Base-by-base conservation (phyloP, 352 stramenopile species). In the Pythium sukuiense region DNA sequence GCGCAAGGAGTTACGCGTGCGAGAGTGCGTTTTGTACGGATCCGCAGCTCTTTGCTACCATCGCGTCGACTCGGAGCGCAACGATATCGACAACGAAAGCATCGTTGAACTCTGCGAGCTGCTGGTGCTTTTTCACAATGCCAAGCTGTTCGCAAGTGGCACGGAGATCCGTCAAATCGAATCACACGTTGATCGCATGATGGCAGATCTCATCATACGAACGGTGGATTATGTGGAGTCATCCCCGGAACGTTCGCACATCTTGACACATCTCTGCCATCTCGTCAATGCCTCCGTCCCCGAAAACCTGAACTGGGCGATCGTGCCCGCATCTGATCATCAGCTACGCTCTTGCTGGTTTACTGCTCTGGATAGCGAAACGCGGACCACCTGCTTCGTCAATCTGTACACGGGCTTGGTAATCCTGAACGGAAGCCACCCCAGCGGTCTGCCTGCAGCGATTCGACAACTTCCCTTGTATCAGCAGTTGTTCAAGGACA, bases 401-500 rank as follows among this genome's bases (percentile, higher is more conserved):
- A 89, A 89, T 37, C n/a, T 88, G 27, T 80, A 86, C 18, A 77
- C 69, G 1, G 80, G 82, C 0, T 49, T 60, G 2, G 67, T 89
- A 3, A 52, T 87, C 6, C 73, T 70, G 0, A 72, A 89, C 53
- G 82, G 80, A 0, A 68, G 71, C 26, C 56, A 70, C 18, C 73
- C 77, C 18, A 70, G 72, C 18, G 73, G 77, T 3, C 58, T 91
- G 3, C 77, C 80, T n/a, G 5, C 13, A 0, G 30, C 57, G 0
- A 86, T 91, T 60, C 76, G 77, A 8, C 0, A 60, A 0, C 55
- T 77, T 12, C 3, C 68, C 18, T 49, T 54, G 16, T 91, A 86
- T 50, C 32, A 50, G 9, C 46, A 55, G n/a, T 39, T 89, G 3
- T 91, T 91, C 65, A 68, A 73, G 2, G 49, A 59, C 0, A 59